Evolutionary conservation across 139 green algal genomes (phyloP).

Genomic region (Pleodorina starrii): DNA sequence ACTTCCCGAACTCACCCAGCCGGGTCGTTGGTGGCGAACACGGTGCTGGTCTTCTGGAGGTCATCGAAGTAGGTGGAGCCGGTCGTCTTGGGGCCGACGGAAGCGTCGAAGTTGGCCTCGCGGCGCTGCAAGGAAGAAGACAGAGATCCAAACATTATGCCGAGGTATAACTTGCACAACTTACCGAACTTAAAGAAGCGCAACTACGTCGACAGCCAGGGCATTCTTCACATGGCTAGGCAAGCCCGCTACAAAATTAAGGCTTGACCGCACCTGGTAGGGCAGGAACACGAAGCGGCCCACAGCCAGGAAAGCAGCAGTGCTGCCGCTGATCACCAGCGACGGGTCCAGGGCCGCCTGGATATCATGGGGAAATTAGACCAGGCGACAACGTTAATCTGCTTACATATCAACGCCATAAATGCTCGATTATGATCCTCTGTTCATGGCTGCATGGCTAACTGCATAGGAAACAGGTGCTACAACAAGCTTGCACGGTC

Average conservation of each 20-base stretch:
- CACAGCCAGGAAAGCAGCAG: constrained; percentile 49
- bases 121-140: constrained; percentile 47
- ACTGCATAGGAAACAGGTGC: no score
- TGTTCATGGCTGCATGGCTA: no score
- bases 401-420: no score
- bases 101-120: constrained; percentile 50
- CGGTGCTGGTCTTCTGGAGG: constrained; percentile 51
- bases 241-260: no score
- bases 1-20: constrained; percentile 23
- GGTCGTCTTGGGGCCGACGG: constrained; percentile 57
- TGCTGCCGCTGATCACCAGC: constrained; percentile 41
- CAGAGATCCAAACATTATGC: no score
- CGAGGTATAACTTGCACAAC: no score
- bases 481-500: background rate
- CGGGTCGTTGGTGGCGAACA: constrained; percentile 57
- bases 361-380: background rate
- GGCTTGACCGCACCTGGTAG: constrained; percentile 29
- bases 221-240: no score
- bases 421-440: no score
- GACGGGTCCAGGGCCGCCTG: constrained; percentile 46
- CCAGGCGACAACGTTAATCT: no score
- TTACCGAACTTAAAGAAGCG: no score
- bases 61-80: constrained; percentile 86
- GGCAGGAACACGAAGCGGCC: constrained; percentile 48
- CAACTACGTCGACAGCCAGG: no score